Evolutionary conservation across 2,329 filamentous ascomycete species (phyloP).

Genomic region (Colletotrichum limetticola): DNA sequence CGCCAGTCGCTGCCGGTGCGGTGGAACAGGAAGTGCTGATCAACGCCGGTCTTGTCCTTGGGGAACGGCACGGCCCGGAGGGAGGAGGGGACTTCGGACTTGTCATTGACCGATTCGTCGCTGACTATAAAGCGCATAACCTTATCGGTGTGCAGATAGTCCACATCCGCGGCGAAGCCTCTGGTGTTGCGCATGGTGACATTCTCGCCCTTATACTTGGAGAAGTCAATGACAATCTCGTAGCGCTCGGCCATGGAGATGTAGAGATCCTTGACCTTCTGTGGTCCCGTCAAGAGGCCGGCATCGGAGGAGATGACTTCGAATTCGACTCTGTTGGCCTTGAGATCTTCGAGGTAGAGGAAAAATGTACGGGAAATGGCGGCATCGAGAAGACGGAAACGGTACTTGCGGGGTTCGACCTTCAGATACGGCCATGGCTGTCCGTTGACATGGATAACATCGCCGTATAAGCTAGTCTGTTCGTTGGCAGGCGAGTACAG

Average conservation of each 20-base stretch:
- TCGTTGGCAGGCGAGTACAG: constrained; percentile 52
- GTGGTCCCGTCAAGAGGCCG: constrained; percentile 56
- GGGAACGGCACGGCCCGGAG: constrained; percentile 37
- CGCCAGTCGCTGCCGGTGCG: constrained; percentile 44
- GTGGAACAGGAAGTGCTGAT: constrained; percentile 36
- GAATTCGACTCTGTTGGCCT: constrained; percentile 49
- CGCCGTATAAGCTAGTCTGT: constrained; percentile 57
- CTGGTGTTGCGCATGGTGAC: constrained; percentile 57
- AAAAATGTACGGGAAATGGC: constrained; percentile 53
- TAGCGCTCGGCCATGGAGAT: constrained; percentile 64
- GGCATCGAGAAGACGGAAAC: constrained; percentile 60
- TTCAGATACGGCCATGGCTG: constrained; percentile 64
- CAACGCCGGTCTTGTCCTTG: constrained; percentile 25
- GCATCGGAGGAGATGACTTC: constrained; percentile 60
- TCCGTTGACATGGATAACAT: constrained; percentile 64
- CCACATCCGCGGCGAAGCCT: constrained; percentile 50
- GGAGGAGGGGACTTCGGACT: constrained; percentile 34
- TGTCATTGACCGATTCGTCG: constrained; percentile 42
- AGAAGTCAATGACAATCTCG: constrained; percentile 62
- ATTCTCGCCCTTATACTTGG: constrained; percentile 57
- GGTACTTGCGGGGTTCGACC: constrained; percentile 65
- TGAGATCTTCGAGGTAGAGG: constrained; percentile 49
- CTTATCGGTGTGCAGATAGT: constrained; percentile 57
- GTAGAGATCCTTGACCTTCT: constrained; percentile 51
- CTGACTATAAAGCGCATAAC: constrained; percentile 57